Conservation (phyloP, 2,329 filamentous ascomycete genomes). For the Aspergillus intermedius region DNA sequence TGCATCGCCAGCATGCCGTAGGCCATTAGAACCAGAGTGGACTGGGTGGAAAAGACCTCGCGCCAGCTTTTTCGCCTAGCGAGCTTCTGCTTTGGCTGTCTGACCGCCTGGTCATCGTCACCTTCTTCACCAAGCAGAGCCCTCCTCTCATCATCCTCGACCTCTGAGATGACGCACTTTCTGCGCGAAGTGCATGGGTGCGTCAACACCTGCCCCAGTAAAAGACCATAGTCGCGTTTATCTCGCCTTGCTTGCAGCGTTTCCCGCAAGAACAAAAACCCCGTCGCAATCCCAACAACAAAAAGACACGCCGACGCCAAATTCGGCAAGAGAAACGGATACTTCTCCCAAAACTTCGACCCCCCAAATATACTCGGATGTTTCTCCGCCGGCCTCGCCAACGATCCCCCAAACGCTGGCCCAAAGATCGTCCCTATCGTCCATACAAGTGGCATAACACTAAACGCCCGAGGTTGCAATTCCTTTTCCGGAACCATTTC, state of each 20-base stretch:
- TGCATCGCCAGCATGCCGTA: slow-evolving; percentile 81
- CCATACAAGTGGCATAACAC: slow-evolving; percentile 88
- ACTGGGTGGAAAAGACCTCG: slow-evolving; percentile 69
- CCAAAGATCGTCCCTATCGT: slow-evolving; percentile 82
- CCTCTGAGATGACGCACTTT: slow-evolving; percentile 9
- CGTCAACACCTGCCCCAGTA: slow-evolving; percentile 62
- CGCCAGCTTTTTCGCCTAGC: slow-evolving; percentile 39
- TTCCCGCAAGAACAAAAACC: slow-evolving; percentile 76
- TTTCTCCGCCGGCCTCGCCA: slow-evolving; percentile 72
- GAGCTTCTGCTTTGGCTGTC: not conserved
- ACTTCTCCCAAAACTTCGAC: slow-evolving; percentile 62
- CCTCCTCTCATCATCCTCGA: slow-evolving; percentile 23
- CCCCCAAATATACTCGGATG: slow-evolving; percentile 65
- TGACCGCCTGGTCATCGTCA: slow-evolving; percentile 5
- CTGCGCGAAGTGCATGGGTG: slow-evolving; percentile 28
- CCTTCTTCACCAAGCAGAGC: slow-evolving; percentile 24
- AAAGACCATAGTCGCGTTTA: slow-evolving; percentile 65
- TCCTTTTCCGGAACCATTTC: slow-evolving; percentile 85
- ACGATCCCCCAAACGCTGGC: slow-evolving; percentile 76
- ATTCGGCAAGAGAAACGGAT: slow-evolving; percentile 81
- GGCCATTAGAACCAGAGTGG: slow-evolving; percentile 64
- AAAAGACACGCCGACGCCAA: slow-evolving; percentile 71
- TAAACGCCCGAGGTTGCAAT: slow-evolving; percentile 82
- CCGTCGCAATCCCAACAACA: slow-evolving; percentile 65
- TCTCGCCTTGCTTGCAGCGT: slow-evolving; percentile 68